Base-by-base conservation (phyloP, 768 basidiomycete genomes). In the Lanmaoa rubissima region DNA sequence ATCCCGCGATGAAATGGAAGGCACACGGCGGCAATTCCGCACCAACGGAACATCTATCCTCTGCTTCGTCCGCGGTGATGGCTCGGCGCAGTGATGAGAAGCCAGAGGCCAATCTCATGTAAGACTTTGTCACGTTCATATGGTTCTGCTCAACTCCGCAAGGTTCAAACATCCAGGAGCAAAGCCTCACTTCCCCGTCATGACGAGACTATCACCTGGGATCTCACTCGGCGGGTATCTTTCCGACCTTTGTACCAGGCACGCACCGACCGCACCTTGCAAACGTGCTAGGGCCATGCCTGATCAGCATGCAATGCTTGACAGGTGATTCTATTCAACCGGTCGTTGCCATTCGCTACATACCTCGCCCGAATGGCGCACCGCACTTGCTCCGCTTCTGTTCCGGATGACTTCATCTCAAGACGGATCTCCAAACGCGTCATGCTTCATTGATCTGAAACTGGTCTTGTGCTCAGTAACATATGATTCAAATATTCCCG, bases 51-150 rank as follows among this genome's bases (percentile, higher is more conserved):
- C 53, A 35, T 51, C 40, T 45, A 19, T 43, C 40, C 24, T n/a
- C 51, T 38, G 36, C 52, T 67, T 61, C 56, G 59, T 55, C 62
- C 65, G 62, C 59, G 65, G 61, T 36, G 53, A 62, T 62, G 46
- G 44, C 17, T 44, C 35, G 14, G 34, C 13, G 2, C 12, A 46
- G 7, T 41, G 52, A 53, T 38, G 47, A 43, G 40, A 41, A 35
- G 17, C 36, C 31, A 26, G 16, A 40, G 39, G 32, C 39, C 7
- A 17, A 39, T 43, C 11, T 36, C 38, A 21, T 12, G 19, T 21
- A 35, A 35, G 36, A 24, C 21, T 24, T n/a, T 13, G 4, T 39
- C 39, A 35, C 34, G 24, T 1, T 26, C 48, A 17, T 38, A 28
- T 43, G 26, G 21, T 39, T 40, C 24, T 38, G 32, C 38, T 13